Conservation (phyloP, 768 basidiomycete genomes). For the Amanita molliuscula region DNA sequence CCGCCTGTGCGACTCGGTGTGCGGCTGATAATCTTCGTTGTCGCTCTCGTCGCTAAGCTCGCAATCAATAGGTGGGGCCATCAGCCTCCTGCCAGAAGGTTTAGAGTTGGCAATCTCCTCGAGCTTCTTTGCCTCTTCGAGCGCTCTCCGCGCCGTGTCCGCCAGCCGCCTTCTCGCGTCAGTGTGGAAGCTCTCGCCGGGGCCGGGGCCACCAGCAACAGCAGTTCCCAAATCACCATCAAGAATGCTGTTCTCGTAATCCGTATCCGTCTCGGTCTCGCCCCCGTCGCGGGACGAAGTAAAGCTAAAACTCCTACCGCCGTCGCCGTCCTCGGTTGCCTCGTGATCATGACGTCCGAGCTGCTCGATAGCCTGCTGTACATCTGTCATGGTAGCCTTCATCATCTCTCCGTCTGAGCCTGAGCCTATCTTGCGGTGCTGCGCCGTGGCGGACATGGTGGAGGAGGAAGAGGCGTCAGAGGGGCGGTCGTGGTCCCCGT, state of each 20-base stretch:
- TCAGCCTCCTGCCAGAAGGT: slow-evolving; percentile 15
- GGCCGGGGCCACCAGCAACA: slow-evolving; percentile 10
- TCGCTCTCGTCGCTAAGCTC: slow-evolving; percentile 79
- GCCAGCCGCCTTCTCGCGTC: slow-evolving; percentile 57
- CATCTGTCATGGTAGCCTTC: slow-evolving; percentile 83
- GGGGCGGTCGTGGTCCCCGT: slow-evolving; percentile 14
- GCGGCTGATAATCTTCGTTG: slow-evolving; percentile 34
- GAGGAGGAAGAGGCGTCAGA: background rate
- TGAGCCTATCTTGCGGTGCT: slow-evolving; percentile 12
- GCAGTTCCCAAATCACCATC: slow-evolving; percentile 21
- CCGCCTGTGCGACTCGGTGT: slow-evolving; percentile 26
- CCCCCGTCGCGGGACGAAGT: slow-evolving; percentile 52
- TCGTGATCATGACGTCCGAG: slow-evolving; percentile 40
- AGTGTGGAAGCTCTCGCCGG: slow-evolving; percentile 44
- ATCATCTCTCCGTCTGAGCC: slow-evolving; percentile 45
- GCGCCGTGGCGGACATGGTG: slow-evolving; percentile 7
- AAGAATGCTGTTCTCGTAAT: slow-evolving; percentile 30
- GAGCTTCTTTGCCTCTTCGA: slow-evolving; percentile 45
- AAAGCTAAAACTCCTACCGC: slow-evolving; percentile 67
- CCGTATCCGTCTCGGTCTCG: slow-evolving; percentile 53
- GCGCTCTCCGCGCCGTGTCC: slow-evolving; percentile 52
- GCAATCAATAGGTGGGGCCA: slow-evolving; percentile 58
- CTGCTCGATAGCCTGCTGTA: slow-evolving; percentile 85
- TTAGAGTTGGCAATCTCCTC: slow-evolving; percentile 22
- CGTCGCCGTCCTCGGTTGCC: slow-evolving; percentile 34